Base-by-base conservation (phyloP, 2,329 filamentous ascomycete genomes). In the Neonectria punicea region DNA sequence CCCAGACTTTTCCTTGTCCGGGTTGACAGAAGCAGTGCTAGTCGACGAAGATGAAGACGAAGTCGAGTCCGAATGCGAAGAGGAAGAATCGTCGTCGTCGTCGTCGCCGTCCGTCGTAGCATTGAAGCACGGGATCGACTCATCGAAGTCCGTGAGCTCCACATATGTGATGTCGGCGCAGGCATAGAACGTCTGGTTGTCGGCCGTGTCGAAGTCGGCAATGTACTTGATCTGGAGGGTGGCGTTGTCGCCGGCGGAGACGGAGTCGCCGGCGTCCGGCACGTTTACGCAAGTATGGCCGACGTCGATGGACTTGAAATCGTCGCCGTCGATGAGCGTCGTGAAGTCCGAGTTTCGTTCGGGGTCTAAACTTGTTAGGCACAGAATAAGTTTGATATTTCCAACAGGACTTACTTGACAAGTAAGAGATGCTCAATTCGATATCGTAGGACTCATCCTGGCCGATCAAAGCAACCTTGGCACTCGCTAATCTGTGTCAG, bases 371-470 rank as follows among this genome's bases (percentile, higher is more conserved):
- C 3, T n/a, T 36, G 56, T 53, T 28, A 49, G 53, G 13, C n/a
- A 36, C 8, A 16, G 44, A 16, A 30, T 18, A 11, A 1, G 11
- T n/a, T 13, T 41, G 2, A 18, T 34, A 44, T 8, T 20, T 16
- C 7, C 34, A 13, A n/a, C 22, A 20, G 14, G 14, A 20, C 80
- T 65, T 77, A 87, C 87, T 78, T 63, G 83, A 80, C 41, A 76
- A 73, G 65, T 86, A 84, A 0, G 87, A 86, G 60, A 90, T 81
- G 60, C 83, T 81, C 25, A 90, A 78, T 46, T 85, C 80, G 22
- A 88, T 77, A 50, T 83, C 80, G 70, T 82, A 88, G 4, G 87
- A 85, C 60, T 88, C 85, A 59, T 88, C 84, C 58, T 88, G 86
- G 43, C 86, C 82, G 4, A 85, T 83, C 4, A 90, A 77, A 7